Conservation (phyloP, 176 grass and related monocot genomes). For the Lolium perenne region DNA sequence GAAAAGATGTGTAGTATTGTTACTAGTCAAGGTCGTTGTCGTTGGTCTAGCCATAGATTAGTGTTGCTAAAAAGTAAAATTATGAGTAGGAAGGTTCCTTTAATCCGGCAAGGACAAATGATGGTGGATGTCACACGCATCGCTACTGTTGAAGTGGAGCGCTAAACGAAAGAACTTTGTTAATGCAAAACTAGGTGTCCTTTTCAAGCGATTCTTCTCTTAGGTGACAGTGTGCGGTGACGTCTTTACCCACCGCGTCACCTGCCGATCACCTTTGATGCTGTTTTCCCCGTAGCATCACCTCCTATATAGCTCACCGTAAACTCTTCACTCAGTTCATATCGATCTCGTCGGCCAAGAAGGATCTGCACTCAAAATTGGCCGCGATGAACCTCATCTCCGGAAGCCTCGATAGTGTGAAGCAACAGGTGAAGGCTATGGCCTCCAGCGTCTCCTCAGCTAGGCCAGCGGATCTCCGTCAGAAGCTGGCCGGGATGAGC, state of each 20-base stretch:
- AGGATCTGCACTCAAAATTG: neutral
- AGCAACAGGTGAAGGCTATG: neutral
- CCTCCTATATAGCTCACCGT: neutral
- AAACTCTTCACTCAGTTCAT: neutral
- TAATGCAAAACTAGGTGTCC: neutral
- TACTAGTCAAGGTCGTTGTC: slow-evolving; percentile 31
- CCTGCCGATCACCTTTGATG: neutral
- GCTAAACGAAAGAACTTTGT: neutral
- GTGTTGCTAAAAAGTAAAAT: neutral
- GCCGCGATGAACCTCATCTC: neutral
- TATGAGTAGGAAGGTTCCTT: neutral
- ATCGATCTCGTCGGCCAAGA: neutral
- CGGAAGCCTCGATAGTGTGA: neutral
- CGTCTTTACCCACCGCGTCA: neutral
- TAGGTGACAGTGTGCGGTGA: neutral
- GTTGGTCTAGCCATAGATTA: neutral
- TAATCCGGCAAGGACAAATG: neutral
- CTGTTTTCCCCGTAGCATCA: neutral
- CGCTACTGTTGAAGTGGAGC: neutral
- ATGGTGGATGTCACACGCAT: neutral
- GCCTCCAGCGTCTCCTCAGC: neutral
- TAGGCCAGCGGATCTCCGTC: neutral
- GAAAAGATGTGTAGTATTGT: neutral
- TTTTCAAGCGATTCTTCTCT: neutral
- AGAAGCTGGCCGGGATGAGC: neutral